Evolutionary conservation across 495 filamentous ascomycete species (phyloP).

Genomic region (Aspergillus homomorphus): DNA sequence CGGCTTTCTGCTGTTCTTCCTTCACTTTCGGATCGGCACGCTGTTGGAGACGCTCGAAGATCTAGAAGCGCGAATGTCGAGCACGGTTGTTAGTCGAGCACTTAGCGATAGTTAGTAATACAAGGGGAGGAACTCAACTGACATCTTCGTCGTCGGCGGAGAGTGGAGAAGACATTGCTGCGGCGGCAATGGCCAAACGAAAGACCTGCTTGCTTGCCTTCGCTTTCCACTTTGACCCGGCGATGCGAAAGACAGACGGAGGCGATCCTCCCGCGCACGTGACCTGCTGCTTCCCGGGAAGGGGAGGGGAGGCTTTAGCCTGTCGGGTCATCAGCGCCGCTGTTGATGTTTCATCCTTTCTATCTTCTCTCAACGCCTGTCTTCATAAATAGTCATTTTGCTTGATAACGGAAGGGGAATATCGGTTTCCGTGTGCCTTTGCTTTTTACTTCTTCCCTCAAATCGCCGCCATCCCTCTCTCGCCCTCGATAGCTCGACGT

Average conservation of each 20-base stretch:
- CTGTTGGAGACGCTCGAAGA: conserved; percentile 64
- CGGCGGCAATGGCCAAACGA: conserved; percentile 36
- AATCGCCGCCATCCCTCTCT: not conserved
- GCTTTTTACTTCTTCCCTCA: not conserved
- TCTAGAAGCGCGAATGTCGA: conserved; percentile 34
- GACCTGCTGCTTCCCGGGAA: conserved; percentile 13
- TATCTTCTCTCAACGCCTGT: not conserved
- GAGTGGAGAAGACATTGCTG: conserved; percentile 44
- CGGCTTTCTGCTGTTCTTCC: conserved; percentile 59
- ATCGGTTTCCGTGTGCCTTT: not conserved
- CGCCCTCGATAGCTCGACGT: not conserved
- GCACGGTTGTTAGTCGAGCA: conserved; percentile 4
- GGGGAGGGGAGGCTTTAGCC: not conserved
- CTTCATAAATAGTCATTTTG: not conserved
- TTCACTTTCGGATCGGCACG: conserved; percentile 57
- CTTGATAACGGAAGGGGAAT: not conserved
- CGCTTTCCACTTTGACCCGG: conserved; percentile 4
- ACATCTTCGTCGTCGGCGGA: conserved; percentile 46
- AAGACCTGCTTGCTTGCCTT: conserved; percentile 15
- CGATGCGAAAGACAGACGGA: conserved; percentile 10
- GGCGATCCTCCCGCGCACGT: conserved; percentile 27
- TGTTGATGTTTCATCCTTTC: not conserved
- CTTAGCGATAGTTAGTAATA: not conserved
- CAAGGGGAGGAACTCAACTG: conserved; percentile 11
- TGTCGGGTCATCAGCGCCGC: not conserved